These are phyloP conservation scores for Exophiala sp. DNA, from an alignment of 2,329 filamentous ascomycete species.

Conservation along the genomic window DNA sequence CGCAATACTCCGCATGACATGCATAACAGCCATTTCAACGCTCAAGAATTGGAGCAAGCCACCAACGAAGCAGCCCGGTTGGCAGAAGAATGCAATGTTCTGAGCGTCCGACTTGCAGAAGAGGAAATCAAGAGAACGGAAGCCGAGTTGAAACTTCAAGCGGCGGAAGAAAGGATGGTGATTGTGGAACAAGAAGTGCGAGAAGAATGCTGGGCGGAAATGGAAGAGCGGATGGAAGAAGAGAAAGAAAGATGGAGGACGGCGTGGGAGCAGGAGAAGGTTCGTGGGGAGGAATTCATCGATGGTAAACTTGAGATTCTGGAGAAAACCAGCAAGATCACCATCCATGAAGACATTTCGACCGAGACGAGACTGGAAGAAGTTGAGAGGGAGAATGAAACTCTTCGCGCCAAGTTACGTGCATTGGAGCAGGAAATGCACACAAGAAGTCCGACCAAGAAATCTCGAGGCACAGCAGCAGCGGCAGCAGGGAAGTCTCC, in stretches of 20 bases:
- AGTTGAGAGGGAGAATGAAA: constrained; percentile 65
- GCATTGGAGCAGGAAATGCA: constrained; percentile 61
- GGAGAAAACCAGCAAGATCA: constrained; percentile 41
- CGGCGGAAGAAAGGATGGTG: constrained; percentile 58
- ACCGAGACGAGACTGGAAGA: constrained; percentile 53
- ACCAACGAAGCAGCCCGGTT: constrained; percentile 76
- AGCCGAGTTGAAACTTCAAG: constrained; percentile 66
- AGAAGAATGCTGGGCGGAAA: constrained; percentile 82
- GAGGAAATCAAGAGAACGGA: constrained; percentile 65
- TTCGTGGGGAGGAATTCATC: constrained; percentile 66
- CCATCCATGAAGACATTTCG: constrained; percentile 46
- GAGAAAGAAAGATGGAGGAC: constrained; percentile 78
- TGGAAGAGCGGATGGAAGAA: constrained; percentile 67
- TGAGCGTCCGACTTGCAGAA: constrained; percentile 62
- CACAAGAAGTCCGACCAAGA: constrained; percentile 58
- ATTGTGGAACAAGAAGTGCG: constrained; percentile 77
- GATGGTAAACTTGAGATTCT: constrained; percentile 79
- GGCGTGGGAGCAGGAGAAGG: constrained; percentile 64
- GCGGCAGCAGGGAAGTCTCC: constrained; percentile 19
- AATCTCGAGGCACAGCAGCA: constrained; percentile 28
- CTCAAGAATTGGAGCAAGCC: constrained; percentile 74
- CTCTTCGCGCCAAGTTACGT: constrained; percentile 58
- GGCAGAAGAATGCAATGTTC: constrained; percentile 66
- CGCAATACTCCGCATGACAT: constrained; percentile 44
- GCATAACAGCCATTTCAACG: constrained; percentile 43